Conservation (phyloP, 2,329 filamentous ascomycete species). For the Xylaria sp. region DNA sequence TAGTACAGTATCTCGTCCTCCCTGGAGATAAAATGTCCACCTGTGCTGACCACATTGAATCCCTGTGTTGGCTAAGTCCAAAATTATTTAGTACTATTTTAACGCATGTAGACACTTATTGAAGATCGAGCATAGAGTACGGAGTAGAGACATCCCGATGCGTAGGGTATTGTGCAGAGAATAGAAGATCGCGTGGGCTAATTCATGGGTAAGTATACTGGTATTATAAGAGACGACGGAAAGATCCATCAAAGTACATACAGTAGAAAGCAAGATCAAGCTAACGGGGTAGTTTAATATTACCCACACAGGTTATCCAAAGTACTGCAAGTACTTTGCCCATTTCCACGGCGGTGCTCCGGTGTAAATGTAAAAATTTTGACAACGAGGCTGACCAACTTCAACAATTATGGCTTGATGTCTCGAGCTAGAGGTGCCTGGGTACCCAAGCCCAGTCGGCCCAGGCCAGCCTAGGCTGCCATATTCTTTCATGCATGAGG, state of each 20-base stretch:
- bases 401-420: conserved; percentile 2
- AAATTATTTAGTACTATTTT: no score
- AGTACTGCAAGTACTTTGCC: conserved; percentile 3
- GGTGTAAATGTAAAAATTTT: conserved; percentile 15
- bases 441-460: conserved; percentile 2
- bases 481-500: conserved; percentile 20
- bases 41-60: not conserved
- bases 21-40: not conserved
- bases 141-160: no score
- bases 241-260: not conserved
- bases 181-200: no score
- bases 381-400: conserved; percentile 12
- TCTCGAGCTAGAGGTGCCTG: not conserved
- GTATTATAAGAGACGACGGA: no score
- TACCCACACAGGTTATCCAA: not conserved
- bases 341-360: conserved; percentile 19
- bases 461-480: conserved; percentile 3
- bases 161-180: no score
- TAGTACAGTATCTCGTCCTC: conserved; percentile 13
- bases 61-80: not conserved
- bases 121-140: no score
- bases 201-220: no score
- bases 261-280: no score
- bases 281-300: no score
- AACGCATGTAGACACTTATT: no score